Evolutionary conservation across 352 stramenopile genomes (phyloP).

Genomic region (Chrysophaeum taylorii): DNA sequence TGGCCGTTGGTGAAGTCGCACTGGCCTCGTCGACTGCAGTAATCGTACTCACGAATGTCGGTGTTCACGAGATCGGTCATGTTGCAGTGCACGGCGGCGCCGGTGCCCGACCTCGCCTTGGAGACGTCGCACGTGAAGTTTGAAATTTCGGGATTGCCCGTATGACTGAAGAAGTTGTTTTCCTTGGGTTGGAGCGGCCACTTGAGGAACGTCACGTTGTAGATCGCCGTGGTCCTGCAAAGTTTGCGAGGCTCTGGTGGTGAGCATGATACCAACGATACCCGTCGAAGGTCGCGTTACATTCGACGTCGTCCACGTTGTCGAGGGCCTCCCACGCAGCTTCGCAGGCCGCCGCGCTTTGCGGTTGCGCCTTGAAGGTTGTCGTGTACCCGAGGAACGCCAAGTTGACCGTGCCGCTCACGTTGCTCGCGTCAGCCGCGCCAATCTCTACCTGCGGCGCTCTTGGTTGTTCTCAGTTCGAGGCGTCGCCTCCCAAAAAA

Average conservation of each 20-base stretch:
- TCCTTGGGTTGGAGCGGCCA: conserved; percentile 52
- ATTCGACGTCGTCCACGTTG: conserved; percentile 29
- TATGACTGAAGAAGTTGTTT: conserved; percentile 66
- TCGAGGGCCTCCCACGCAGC: conserved; percentile 24
- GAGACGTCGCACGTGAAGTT: conserved; percentile 63
- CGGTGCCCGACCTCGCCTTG: conserved; percentile 38
- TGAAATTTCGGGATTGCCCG: conserved; percentile 54
- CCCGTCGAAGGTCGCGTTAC: neutral
- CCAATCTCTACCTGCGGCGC: too few species aligned
- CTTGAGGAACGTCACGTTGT: conserved; percentile 54
- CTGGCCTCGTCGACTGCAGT: conserved; percentile 59
- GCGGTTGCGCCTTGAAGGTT: conserved; percentile 14
- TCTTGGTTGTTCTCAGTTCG: too few species aligned
- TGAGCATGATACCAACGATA: conserved; percentile 3
- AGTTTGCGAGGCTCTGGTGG: conserved; percentile 6
- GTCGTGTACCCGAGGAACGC: conserved; percentile 27
- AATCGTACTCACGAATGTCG: conserved; percentile 58
- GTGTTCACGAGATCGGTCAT: conserved; percentile 49
- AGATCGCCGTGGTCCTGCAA: conserved; percentile 30
- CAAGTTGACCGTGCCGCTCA: conserved; percentile 30
- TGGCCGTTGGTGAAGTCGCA: conserved; percentile 56
- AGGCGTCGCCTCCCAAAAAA: too few species aligned
- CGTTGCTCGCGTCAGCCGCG: conserved; percentile 25
- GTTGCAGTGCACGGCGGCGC: conserved; percentile 40
- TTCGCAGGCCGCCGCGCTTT: conserved; percentile 21